Evolutionary conservation across 129 eudicot genomes (phyloP), one percentile per base, ranked within the genome.

Genomic region (Gnaphalium uliginosum): DNA sequence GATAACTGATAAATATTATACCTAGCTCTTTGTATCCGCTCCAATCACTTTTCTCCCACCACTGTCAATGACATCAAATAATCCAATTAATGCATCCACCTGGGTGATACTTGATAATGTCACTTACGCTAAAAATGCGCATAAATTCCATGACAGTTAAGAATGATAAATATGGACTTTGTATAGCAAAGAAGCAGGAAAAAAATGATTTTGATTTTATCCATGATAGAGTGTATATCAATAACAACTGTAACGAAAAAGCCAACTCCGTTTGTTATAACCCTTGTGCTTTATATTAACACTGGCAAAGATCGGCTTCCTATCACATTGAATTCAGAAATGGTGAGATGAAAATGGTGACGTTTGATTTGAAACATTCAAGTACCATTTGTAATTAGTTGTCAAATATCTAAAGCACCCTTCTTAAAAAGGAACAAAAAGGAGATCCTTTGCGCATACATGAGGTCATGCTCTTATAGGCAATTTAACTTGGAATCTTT

Each of bases 11-110:
- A 60, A 77, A 35, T 18, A 62, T 59, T 48, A 56, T 86, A 93
- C 98, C 96, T 85, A 93, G 92, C 86, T 93, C 98, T 82, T 93
- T 90, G 86, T 93, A 93, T 81, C 98, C 98, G 43, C 90, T 93
- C 98, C 96, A 93, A 81, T 93, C 98, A 88, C 98, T 93, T 85
- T 93, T 93, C 95, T 93, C 98, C 96, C 96, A 90, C 98, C 98
- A 93, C 98, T 93, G 98, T 81, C 96, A 90, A 93, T 89, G 88
- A 90, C 87, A 93, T 83, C 86, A 93, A 90, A 75, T 88, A 93
- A 93, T 87, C 92, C 94, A 88, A 85, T 86, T 90, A 87, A 89
- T 76, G 91, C 85, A 89, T 85, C 88, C 91, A 89, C 93, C 91
- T 87, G 88, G 87, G 89, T 87, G 89, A 81, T 89, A 77, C 91